phyloP scores from a whole-genome alignment of 352 stramenopile species.

The Pythium phragmitis region DNA sequence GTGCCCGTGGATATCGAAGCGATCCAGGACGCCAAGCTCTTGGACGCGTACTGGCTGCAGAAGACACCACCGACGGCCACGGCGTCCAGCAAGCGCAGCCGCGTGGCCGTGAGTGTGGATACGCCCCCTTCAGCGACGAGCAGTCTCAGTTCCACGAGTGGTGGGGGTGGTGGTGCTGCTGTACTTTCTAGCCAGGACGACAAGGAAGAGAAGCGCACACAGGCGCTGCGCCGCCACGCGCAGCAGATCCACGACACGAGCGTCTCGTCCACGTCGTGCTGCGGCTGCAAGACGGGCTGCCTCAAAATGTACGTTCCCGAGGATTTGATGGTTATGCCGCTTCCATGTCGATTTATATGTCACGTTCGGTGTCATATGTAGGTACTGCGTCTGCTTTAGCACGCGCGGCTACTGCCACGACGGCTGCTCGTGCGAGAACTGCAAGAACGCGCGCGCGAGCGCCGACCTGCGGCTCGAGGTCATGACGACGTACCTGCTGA shows the following conservation, averaged over 20 bases:
- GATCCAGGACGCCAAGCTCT: slow-evolving; percentile 42
- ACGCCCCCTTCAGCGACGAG: too few relatives aligned
- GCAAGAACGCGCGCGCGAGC: slow-evolving; percentile 62
- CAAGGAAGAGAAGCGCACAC: slow-evolving; percentile 45
- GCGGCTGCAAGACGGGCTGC: slow-evolving; percentile 83
- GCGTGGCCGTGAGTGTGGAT: background rate
- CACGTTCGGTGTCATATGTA: background rate
- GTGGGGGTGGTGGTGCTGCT: background rate
- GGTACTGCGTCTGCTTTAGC: slow-evolving; percentile 85
- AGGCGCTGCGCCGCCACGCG: slow-evolving; percentile 52
- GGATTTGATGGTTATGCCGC: too few relatives aligned
- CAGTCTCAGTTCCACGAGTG: background rate
- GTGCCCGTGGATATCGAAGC: slow-evolving; percentile 40
- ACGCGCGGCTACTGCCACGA: slow-evolving; percentile 77
- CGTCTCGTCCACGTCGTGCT: slow-evolving; percentile 69
- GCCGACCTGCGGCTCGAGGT: slow-evolving; percentile 65
- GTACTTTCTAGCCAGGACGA: slow-evolving; percentile 18
- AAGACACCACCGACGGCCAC: background rate
- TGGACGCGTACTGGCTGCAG: slow-evolving; percentile 27
- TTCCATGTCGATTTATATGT: background rate
- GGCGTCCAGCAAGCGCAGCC: slow-evolving; percentile 13
- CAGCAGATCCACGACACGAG: slow-evolving; percentile 74
- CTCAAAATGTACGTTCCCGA: slow-evolving; percentile 59
- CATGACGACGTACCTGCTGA: slow-evolving; percentile 76
- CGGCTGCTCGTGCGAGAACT: slow-evolving; percentile 68